phyloP scores from a whole-genome alignment of 108 stramenopile genomes.

The Aurantiochytrium sp. region DNA sequence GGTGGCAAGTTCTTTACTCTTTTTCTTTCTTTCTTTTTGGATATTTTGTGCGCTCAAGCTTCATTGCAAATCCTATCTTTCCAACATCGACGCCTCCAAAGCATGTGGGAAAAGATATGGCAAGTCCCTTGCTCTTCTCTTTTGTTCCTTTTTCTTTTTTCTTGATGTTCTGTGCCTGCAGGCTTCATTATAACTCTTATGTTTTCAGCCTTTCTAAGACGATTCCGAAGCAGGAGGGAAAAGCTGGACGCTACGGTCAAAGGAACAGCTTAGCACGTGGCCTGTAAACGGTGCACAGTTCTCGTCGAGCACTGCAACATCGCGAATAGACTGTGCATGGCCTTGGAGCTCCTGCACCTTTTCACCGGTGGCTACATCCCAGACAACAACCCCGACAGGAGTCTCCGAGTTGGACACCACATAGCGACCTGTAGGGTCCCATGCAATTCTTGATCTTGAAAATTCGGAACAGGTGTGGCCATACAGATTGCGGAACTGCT shows the following conservation, averaged over 20 bases:
- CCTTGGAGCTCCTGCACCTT: background rate
- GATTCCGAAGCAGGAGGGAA: background rate
- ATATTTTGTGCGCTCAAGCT: too few relatives aligned
- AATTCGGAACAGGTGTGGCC: constrained; percentile 5
- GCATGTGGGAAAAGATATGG: too few relatives aligned
- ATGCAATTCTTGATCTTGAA: background rate
- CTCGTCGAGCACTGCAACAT: background rate
- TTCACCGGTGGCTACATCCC: background rate
- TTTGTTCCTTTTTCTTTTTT: too few relatives aligned
- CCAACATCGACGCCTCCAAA: too few relatives aligned
- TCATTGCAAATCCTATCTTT: too few relatives aligned
- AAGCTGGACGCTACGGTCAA: background rate
- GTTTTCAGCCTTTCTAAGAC: background rate
- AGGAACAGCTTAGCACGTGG: background rate
- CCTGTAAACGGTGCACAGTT: background rate
- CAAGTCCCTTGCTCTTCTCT: too few relatives aligned
- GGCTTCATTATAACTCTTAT: background rate
- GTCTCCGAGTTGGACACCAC: background rate
- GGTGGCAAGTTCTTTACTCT: too few relatives aligned
- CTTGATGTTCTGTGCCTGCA: background rate
- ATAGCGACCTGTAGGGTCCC: background rate
- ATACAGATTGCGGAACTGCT: background rate
- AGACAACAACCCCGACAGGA: background rate
- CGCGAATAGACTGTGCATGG: background rate
- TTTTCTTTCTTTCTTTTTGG: too few relatives aligned